Evolutionary conservation across 1,284 basidiomycete species (phyloP).

Genomic region (Porogramme epimiltina): DNA sequence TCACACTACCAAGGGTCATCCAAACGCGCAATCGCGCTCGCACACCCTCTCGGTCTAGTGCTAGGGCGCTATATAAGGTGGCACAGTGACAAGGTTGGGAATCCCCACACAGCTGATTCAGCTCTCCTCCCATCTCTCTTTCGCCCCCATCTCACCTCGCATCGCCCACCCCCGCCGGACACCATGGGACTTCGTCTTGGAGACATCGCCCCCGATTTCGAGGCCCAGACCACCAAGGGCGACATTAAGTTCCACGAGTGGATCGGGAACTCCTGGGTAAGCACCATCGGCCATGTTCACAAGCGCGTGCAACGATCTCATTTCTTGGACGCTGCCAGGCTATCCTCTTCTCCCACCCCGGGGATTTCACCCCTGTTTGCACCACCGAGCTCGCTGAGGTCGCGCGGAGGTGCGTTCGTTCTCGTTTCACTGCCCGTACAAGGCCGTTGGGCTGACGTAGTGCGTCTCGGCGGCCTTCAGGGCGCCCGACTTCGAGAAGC

Average conservation of each 20-base stretch:
- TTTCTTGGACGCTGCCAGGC: conserved; percentile 49
- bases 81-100: conserved; percentile 4
- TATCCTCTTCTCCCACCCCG: conserved; percentile 93
- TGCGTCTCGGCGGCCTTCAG: conserved; percentile 36
- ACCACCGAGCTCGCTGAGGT: conserved; percentile 98
- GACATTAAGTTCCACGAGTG: conserved; percentile 90
- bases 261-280: conserved; percentile 87
- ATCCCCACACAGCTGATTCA: conserved; percentile 3
- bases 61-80: conserved; percentile 18
- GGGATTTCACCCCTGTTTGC: conserved; percentile 85
- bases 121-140: conserved; percentile 3
- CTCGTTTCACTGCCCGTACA: neutral
- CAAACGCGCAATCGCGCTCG: conserved; percentile 10
- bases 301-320: neutral
- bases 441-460: neutral
- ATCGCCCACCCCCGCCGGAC: neutral
- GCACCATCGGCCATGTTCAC: conserved; percentile 7
- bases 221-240: conserved; percentile 81
- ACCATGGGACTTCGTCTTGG: conserved; percentile 62
- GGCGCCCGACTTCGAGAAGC: conserved; percentile 81
- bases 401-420: conserved; percentile 55
- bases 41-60: conserved; percentile 3
- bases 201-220: conserved; percentile 80
- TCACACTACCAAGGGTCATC: conserved; percentile 21
- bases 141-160: neutral